phyloP scores from a whole-genome alignment of 305 asterid species.

The Solanum chacoense region DNA sequence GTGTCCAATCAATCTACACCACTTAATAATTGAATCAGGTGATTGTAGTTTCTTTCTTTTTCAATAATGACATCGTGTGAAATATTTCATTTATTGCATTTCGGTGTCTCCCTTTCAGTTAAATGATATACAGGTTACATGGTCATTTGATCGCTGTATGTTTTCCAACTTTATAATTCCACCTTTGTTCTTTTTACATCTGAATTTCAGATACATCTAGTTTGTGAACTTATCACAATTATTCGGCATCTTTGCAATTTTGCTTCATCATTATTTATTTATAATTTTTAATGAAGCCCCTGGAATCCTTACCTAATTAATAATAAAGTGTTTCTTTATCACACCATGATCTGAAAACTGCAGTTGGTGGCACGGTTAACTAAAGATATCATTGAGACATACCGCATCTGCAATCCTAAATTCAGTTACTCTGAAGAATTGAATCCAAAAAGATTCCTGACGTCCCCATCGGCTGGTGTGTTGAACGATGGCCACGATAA shows the following conservation, averaged over 20 bases:
- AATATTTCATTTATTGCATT: not conserved
- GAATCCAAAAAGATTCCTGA: constrained; percentile 88
- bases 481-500: constrained; percentile 88
- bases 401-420: constrained; percentile 77
- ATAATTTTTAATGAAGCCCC: not conserved
- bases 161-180: not conserved
- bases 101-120: not conserved
- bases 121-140: not conserved
- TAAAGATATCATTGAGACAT: constrained; percentile 76
- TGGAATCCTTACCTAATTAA: not conserved
- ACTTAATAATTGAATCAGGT: not conserved
- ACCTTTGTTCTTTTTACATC: not conserved
- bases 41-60: not conserved
- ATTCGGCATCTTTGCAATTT: not conserved
- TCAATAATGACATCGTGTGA: not conserved
- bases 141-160: not conserved
- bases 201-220: not conserved
- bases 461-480: constrained; percentile 82
- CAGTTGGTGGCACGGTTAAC: constrained; percentile 93
- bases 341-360: constrained; percentile 19
- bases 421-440: constrained; percentile 65
- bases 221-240: not conserved
- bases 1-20: not conserved
- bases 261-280: not conserved
- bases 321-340: not conserved